phyloP scores from a whole-genome alignment of 2,329 filamentous ascomycete genomes.

The Epichloe bromicola region DNA sequence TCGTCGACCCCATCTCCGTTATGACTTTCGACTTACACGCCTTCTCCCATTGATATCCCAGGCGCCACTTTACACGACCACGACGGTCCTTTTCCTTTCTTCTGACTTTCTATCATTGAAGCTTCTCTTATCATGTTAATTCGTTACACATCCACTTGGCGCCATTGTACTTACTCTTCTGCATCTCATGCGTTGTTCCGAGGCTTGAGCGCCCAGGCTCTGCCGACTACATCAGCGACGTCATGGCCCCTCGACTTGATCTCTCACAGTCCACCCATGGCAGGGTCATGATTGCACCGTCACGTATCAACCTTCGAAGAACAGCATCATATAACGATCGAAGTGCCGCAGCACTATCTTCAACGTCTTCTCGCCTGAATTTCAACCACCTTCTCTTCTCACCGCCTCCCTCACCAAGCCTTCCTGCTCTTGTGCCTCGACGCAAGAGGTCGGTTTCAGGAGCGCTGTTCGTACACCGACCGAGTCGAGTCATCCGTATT shows the following conservation, averaged over 20 bases:
- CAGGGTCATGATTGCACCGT: slow-evolving; percentile 40
- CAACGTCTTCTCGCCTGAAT: slow-evolving; percentile 49
- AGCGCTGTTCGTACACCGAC: slow-evolving; percentile 29
- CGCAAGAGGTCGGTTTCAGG: slow-evolving; percentile 47
- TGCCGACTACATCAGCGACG: slow-evolving; percentile 2
- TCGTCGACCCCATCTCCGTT: neutral
- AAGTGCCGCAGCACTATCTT: slow-evolving; percentile 34
- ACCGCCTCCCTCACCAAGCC: slow-evolving; percentile 55
- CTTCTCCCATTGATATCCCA: neutral
- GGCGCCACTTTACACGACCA: neutral
- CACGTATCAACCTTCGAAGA: slow-evolving; percentile 45
- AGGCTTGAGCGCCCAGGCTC: neutral
- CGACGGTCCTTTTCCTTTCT: neutral
- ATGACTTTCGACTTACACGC: no score
- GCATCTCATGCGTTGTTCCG: neutral
- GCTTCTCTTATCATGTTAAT: no score
- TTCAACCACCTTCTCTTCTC: slow-evolving; percentile 57
- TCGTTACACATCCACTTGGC: no score
- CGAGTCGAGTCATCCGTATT: slow-evolving; percentile 43
- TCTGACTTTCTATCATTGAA: neutral
- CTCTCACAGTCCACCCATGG: slow-evolving; percentile 30
- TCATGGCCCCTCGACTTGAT: slow-evolving; percentile 35
- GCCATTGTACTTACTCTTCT: neutral
- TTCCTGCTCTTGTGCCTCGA: slow-evolving; percentile 54
- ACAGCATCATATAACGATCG: slow-evolving; percentile 43